Evolutionary conservation across 345 rosid genomes (phyloP), one percentile per base, ranked within the genome.

Genomic region (Salix udensis): DNA sequence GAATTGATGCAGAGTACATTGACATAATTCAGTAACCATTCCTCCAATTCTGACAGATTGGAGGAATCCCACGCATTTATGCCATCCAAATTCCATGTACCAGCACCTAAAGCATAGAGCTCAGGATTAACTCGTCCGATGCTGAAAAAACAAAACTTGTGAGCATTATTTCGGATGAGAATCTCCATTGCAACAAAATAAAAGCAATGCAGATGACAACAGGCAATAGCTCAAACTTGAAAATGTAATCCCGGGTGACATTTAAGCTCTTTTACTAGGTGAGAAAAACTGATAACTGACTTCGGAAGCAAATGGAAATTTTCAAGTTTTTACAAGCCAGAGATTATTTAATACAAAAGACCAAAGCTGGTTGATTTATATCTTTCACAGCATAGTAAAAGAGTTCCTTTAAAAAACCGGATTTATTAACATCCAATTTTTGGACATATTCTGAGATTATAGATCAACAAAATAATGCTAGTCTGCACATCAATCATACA

Each of bases 41-140:
- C 86, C 71, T 84, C 84, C 72, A 76, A 67, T 58, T 73, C 55
- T 37, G 81, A 73, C 42, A 78, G 79, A 86, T 77, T 71, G 53
- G 78, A 78, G 77, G 65, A 61, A 42, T 81, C 75, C 8, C 74
- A 75, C 16, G 34, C 19, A n/a, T 71, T 68, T 61, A 53, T 8
- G 65, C 67, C 79, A 58, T 88, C 88, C 78, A 84, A 65, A 80
- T 82, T 87, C 89, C 87, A 86, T 67, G 86, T 84, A 74, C 92
- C 87, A 73, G 88, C 84, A 65, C 87, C 96, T 78, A 95, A 83
- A 80, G 97, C 94, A 85, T 91, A 91, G 40, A 95, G 92, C 87
- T 95, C 94, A 71, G 94, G 94, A 77, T 92, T 91, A 72, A 95
- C 97, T 83, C 80, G 88, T 16, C 98, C 98, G 79, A 95, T 95